phyloP scores from a whole-genome alignment of 2,329 filamentous ascomycete species.

The Fusarium sp. region DNA sequence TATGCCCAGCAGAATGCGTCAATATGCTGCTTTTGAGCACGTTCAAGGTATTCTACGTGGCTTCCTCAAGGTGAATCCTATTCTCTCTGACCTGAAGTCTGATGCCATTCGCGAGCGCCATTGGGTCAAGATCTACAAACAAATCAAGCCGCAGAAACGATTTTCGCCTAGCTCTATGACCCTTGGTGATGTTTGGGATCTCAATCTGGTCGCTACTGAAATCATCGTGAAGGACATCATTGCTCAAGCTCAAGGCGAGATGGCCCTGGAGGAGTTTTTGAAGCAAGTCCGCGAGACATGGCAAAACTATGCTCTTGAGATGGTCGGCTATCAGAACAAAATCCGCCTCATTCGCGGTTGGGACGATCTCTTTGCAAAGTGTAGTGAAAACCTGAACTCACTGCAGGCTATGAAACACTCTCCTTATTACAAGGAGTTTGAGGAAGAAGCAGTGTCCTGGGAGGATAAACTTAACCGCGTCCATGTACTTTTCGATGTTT shows the following conservation, averaged over 20 bases:
- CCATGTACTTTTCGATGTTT: conserved; percentile 97
- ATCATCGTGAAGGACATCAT: conserved; percentile 92
- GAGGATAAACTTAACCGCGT: conserved; percentile 98
- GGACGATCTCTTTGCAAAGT: conserved; percentile 98
- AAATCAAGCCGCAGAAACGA: conserved; percentile 89
- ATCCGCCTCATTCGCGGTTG: conserved; percentile 96
- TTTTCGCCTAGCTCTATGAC: conserved; percentile 96
- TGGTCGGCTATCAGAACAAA: conserved; percentile 98
- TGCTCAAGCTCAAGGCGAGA: conserved; percentile 94
- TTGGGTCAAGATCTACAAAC: conserved; percentile 98
- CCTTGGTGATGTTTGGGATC: conserved; percentile 98
- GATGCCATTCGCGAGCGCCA: conserved; percentile 96
- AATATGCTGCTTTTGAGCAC: conserved; percentile 99
- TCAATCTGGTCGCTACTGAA: conserved; percentile 90
- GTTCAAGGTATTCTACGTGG: conserved; percentile 92
- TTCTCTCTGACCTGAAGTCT: conserved; percentile 92
- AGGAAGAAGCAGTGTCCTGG: conserved; percentile 96
- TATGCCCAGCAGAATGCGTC: conserved; percentile 98
- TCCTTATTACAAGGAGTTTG: conserved; percentile 99
- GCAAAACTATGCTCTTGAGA: conserved; percentile 93
- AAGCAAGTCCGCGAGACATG: conserved; percentile 97
- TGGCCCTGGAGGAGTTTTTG: conserved; percentile 97
- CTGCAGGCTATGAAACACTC: conserved; percentile 99
- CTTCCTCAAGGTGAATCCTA: conserved; percentile 88
- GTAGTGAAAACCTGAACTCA: conserved; percentile 97